Evolutionary conservation across 352 stramenopile genomes (phyloP).

Genomic region (Ophiocytium majus): DNA sequence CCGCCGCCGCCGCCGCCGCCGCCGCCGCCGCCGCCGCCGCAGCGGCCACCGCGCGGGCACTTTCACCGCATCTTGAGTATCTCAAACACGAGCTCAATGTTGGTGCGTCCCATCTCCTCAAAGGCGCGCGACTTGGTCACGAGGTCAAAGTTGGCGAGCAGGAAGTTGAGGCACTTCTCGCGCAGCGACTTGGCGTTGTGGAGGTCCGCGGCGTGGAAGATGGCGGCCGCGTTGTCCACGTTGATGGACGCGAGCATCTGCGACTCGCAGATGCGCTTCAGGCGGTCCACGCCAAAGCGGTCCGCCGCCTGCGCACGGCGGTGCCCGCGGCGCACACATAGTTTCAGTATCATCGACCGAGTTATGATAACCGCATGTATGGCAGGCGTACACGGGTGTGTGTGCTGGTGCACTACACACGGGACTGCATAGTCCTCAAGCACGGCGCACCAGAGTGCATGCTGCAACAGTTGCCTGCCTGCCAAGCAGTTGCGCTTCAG

Average conservation of each 20-base stretch:
- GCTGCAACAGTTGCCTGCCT: too few species aligned
- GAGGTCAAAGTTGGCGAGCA: slow-evolving; percentile 93
- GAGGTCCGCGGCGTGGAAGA: slow-evolving; percentile 92
- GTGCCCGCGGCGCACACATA: too few species aligned
- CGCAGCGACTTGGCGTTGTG: slow-evolving; percentile 83
- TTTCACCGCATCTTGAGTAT: slow-evolving; percentile 65
- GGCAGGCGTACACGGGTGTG: too few species aligned
- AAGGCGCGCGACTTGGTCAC: slow-evolving; percentile 93
- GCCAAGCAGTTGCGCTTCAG: too few species aligned
- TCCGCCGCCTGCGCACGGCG: slow-evolving; percentile 68
- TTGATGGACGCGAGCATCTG: slow-evolving; percentile 90
- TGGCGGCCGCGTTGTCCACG: slow-evolving; percentile 89
- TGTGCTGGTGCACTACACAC: too few species aligned
- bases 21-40: too few species aligned
- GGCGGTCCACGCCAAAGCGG: slow-evolving; percentile 73
- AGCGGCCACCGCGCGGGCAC: too few species aligned
- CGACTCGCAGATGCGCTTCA: slow-evolving; percentile 89
- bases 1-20: too few species aligned
- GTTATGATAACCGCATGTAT: too few species aligned
- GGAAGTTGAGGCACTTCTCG: slow-evolving; percentile 91
- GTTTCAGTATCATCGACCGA: too few species aligned
- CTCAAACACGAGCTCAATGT: slow-evolving; percentile 97
- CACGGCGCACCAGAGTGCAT: too few species aligned
- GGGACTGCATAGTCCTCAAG: too few species aligned
- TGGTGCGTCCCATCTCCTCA: slow-evolving; percentile 95